A percentile compares a stretch with the other conserved stretches of the same genome.
phyloP scores from a whole-genome alignment of 495 filamentous ascomycete genomes.

The Aspergillus sclerotiicarbonarius region DNA sequence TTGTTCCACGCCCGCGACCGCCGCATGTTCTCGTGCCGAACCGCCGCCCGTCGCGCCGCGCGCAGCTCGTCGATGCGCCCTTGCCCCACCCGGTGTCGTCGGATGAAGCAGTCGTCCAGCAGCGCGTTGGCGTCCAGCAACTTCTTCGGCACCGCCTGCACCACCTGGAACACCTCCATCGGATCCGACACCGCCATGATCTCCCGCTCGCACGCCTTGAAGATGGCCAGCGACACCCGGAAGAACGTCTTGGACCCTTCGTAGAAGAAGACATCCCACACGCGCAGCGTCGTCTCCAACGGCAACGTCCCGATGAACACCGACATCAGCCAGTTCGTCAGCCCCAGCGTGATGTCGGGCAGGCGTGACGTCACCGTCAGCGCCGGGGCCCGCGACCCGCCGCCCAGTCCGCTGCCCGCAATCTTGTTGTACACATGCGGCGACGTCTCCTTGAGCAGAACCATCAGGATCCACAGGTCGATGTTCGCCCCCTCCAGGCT shows the following conservation, averaged over 20 bases:
- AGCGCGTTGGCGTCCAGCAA: constrained; percentile 78
- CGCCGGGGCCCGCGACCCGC: constrained; percentile 34
- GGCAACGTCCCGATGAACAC: constrained; percentile 91
- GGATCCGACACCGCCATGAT: constrained; percentile 79
- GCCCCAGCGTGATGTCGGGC: constrained; percentile 86
- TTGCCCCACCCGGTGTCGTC: constrained; percentile 81
- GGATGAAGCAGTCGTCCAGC: constrained; percentile 75
- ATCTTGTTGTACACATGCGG: constrained; percentile 88
- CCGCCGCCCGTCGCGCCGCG: constrained; percentile 37
- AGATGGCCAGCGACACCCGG: constrained; percentile 84
- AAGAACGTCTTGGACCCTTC: constrained; percentile 96
- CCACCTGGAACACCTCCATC: constrained; percentile 95
- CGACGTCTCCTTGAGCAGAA: constrained; percentile 74
- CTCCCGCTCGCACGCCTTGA: constrained; percentile 83
- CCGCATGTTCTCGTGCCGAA: constrained; percentile 45
- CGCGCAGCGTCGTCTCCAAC: constrained; percentile 82
- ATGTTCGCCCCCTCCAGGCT: constrained; percentile 91
- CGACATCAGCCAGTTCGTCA: constrained; percentile 99
- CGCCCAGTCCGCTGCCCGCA: constrained; percentile 66
- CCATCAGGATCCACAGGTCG: constrained; percentile 92
- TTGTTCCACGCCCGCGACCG: constrained; percentile 41
- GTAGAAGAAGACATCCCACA: constrained; percentile 96
- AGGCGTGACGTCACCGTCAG: constrained; percentile 59
- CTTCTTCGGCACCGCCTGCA: constrained; percentile 82
- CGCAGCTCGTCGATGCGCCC: constrained; percentile 47